Evolutionary conservation across 495 filamentous ascomycete species (phyloP).

Genomic region (Glarea lozoyensis): DNA sequence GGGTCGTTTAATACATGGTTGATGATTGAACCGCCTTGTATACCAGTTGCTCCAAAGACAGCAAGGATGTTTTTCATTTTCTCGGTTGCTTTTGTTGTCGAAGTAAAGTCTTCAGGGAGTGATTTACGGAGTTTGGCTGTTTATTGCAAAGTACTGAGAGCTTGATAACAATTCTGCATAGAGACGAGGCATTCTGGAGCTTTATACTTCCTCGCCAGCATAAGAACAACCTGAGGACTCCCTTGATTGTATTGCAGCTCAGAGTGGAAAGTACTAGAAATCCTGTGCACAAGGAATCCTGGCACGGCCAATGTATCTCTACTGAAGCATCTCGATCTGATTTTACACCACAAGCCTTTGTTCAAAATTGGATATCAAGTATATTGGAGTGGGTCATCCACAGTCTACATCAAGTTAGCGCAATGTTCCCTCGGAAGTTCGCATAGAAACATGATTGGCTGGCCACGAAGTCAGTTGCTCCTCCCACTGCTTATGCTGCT

Average conservation of each 20-base stretch:
- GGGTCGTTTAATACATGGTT: constrained; percentile 38
- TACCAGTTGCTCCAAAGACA: constrained; percentile 53
- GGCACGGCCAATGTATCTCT: no score
- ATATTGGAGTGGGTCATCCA: not conserved
- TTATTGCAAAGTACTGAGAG: not conserved
- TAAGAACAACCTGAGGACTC: not conserved
- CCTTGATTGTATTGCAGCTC: no score
- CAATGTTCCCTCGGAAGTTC: not conserved
- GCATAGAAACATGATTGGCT: not conserved
- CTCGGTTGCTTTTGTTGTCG: no score
- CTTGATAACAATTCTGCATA: not conserved
- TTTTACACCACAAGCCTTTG: no score
- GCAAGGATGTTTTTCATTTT: constrained; percentile 32
- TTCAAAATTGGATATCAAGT: no score
- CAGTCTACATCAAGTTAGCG: not conserved
- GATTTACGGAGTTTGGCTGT: no score
- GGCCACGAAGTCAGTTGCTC: not conserved
- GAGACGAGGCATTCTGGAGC: not conserved
- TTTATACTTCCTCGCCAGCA: not conserved
- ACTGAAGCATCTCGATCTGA: no score
- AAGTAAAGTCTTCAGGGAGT: no score
- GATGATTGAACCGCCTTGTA: constrained; percentile 50
- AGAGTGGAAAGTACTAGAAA: no score
- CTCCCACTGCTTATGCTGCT: not conserved
- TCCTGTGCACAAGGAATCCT: no score